Percentiles rank a stretch among this genome's conserved stretches.
phyloP scores from a whole-genome alignment of 495 filamentous ascomycete genomes.

The Aspergillus affinis region DNA sequence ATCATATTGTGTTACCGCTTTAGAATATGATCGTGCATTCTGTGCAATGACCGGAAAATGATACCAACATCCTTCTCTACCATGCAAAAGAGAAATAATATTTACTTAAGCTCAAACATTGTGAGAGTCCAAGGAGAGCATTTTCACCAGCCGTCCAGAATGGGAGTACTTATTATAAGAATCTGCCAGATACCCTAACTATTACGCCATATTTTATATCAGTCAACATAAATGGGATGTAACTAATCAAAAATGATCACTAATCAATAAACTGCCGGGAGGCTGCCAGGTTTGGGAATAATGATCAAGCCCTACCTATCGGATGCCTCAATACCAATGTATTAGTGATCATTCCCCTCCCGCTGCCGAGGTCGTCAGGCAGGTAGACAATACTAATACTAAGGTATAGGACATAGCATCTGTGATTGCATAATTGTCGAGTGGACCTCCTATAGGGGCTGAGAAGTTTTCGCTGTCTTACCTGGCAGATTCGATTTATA shows the following conservation, averaged over 20 bases:
- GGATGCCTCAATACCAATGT: background rate
- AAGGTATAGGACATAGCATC: slow-evolving; percentile 15
- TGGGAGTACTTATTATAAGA: background rate
- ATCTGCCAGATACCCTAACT: too few species aligned
- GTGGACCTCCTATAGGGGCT: too few species aligned
- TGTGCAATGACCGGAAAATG: too few species aligned
- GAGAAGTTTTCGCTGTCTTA: too few species aligned
- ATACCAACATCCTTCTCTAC: too few species aligned
- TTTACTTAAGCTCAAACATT: too few species aligned
- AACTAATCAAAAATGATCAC: background rate
- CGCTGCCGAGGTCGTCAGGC: background rate
- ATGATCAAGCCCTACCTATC: background rate
- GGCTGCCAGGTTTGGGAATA: background rate
- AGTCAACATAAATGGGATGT: background rate
- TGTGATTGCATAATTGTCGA: background rate
- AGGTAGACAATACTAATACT: background rate
- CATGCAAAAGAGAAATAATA: too few species aligned
- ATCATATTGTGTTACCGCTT: too few species aligned
- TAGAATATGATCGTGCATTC: too few species aligned
- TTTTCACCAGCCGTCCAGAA: too few species aligned
- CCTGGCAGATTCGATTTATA: background rate
- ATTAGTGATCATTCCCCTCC: background rate
- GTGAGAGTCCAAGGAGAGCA: too few species aligned
- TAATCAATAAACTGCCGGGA: background rate
- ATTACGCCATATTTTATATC: background rate